Percentiles rank a stretch among this genome's conserved stretches.
These are phyloP conservation scores for Petunia axillaris DNA, from an alignment of 257 asterid genomes.

Conservation along the genomic window DNA sequence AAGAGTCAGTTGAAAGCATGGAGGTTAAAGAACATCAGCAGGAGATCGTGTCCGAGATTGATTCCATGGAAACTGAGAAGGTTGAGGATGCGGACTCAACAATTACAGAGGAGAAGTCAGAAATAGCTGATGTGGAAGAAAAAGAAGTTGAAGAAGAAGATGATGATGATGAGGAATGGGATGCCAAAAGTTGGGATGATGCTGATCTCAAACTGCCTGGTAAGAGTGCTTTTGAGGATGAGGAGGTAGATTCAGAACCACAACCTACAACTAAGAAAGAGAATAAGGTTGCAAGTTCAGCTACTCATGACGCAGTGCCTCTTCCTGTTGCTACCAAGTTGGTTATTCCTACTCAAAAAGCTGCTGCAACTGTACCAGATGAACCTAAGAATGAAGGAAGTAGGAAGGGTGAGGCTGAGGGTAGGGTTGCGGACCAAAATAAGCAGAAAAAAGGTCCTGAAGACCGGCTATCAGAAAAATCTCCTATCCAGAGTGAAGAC, in stretches of 20 bases:
- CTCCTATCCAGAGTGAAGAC: conserved; percentile 45
- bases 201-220: conserved; percentile 88
- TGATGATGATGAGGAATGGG: conserved; percentile 93
- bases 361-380: conserved; percentile 31
- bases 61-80: conserved; percentile 42
- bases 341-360: conserved; percentile 32
- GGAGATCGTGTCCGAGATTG: conserved; percentile 47
- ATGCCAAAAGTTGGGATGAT: conserved; percentile 97
- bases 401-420: conserved; percentile 37
- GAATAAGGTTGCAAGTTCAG: conserved; percentile 44
- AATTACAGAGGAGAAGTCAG: conserved; percentile 48
- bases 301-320: conserved; percentile 43
- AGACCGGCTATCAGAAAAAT: conserved; percentile 29
- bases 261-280: conserved; percentile 60
- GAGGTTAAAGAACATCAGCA: conserved; percentile 47
- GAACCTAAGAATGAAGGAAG: conserved; percentile 41
- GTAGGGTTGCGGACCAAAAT: conserved; percentile 34
- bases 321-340: conserved; percentile 45
- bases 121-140: conserved; percentile 50
- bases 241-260: conserved; percentile 82
- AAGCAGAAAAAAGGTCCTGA: neutral
- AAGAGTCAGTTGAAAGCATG: conserved; percentile 49
- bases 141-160: conserved; percentile 63
- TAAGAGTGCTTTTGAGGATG: conserved; percentile 79
- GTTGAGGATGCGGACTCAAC: conserved; percentile 31